Percentiles rank a stretch among this genome's conserved stretches.
Evolutionary conservation across 192 early-diverging fungal genomes (phyloP).

Genomic region (Backusella tuberculispora): DNA sequence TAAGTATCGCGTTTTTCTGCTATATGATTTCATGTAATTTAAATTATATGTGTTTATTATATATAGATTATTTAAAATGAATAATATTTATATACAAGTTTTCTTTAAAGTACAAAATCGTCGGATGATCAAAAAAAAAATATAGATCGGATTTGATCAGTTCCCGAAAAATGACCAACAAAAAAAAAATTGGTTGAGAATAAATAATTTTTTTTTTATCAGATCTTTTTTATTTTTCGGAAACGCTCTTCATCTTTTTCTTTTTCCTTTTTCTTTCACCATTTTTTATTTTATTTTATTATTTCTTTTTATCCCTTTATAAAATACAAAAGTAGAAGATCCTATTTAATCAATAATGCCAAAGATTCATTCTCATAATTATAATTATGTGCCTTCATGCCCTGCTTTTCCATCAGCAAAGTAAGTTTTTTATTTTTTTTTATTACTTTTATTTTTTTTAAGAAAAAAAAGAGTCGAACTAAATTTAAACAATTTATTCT

Average conservation of each 20-base stretch:
- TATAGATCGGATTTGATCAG: constrained; percentile 6
- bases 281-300: constrained; percentile 16
- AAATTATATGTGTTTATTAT: no score
- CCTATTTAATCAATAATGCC: neutral
- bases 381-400: constrained; percentile 13
- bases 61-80: no score
- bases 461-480: neutral
- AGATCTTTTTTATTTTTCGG: constrained; percentile 24
- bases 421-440: neutral
- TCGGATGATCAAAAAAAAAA: constrained; percentile 15
- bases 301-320: neutral
- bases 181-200: neutral
- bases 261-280: neutral
- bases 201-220: constrained; percentile 15
- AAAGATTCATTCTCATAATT: constrained; percentile 8
- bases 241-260: neutral
- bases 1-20: no score
- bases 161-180: constrained; percentile 4
- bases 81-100: no score
- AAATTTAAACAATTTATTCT: neutral
- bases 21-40: no score
- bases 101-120: neutral
- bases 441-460: neutral
- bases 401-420: constrained; percentile 7
- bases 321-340: neutral